Conservation (phyloP, 495 filamentous ascomycete species). For the Neurospora sublineolata region DNA sequence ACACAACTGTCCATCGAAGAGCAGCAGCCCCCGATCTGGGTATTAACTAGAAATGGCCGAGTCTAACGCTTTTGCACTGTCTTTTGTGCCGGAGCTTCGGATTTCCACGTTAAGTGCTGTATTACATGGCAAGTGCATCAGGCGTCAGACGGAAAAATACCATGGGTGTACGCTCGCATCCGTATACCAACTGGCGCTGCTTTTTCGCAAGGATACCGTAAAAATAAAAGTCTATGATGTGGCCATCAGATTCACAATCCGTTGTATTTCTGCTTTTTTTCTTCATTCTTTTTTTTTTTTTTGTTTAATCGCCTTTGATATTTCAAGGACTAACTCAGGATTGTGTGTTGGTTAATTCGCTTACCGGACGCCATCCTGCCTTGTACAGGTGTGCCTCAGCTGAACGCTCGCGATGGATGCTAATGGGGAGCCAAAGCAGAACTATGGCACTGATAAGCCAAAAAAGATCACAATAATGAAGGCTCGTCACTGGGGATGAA, state of each 20-base stretch:
- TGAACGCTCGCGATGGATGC: not conserved
- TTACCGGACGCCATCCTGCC: not conserved
- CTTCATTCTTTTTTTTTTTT: not conserved
- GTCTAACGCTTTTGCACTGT: not conserved
- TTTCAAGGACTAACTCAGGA: not conserved
- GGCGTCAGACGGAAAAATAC: not conserved
- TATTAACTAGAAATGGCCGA: not conserved
- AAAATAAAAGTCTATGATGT: not conserved
- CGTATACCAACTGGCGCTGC: not conserved
- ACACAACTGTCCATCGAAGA: not conserved
- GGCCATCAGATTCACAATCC: not conserved
- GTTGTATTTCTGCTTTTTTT: not conserved
- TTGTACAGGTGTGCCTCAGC: not conserved
- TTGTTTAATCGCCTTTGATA: not conserved
- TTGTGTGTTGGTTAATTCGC: not conserved
- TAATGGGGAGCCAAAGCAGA: not conserved
- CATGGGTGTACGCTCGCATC: not conserved
- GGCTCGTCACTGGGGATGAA: not conserved
- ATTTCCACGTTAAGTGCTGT: not conserved
- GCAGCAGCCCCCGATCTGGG: not conserved
- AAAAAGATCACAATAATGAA: not conserved
- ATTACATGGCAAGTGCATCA: not conserved
- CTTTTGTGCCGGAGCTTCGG: not conserved
- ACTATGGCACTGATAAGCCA: not conserved
- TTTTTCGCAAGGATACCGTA: not conserved